Evolutionary conservation across 2,329 filamentous ascomycete species (phyloP).

Genomic region (Myriosclerotinia duriaeana): DNA sequence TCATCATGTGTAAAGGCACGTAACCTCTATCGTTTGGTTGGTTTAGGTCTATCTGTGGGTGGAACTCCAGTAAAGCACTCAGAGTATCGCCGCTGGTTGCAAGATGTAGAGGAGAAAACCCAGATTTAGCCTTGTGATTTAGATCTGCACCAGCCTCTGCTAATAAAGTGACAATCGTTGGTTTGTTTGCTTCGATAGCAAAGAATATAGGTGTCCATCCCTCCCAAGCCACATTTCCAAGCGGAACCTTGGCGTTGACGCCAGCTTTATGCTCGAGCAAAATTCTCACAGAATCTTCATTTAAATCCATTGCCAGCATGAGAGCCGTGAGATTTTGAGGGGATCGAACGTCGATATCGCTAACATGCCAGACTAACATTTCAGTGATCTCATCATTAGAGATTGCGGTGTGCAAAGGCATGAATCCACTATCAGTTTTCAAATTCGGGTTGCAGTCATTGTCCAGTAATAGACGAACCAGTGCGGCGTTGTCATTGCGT

Average conservation of each 20-base stretch:
- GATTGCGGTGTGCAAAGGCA: not conserved
- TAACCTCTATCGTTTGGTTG: not conserved
- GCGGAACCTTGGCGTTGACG: not conserved
- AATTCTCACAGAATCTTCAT: not conserved
- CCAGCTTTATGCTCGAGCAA: not conserved
- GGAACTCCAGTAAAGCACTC: not conserved
- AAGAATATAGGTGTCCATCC: constrained; percentile 4
- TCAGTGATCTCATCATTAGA: not conserved
- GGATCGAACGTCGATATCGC: not conserved
- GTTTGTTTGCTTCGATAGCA: not conserved
- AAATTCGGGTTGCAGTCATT: not conserved
- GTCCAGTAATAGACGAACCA: not conserved
- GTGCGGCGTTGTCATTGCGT: not conserved
- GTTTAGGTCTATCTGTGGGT: not conserved
- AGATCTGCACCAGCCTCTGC: not conserved
- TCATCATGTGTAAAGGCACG: not conserved
- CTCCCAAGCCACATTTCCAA: not conserved
- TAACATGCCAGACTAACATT: not conserved
- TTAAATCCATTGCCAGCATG: not conserved
- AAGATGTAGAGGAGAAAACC: not conserved
- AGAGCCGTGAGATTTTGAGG: not conserved
- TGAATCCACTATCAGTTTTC: not conserved
- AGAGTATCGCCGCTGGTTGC: not conserved
- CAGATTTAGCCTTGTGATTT: not conserved
- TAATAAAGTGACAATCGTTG: not conserved